A percentile compares a stretch with the other conserved stretches of the same genome.
These are phyloP conservation scores for Euryodendron excelsum DNA, from an alignment of 148 eudicot species.

Conservation along the genomic window DNA sequence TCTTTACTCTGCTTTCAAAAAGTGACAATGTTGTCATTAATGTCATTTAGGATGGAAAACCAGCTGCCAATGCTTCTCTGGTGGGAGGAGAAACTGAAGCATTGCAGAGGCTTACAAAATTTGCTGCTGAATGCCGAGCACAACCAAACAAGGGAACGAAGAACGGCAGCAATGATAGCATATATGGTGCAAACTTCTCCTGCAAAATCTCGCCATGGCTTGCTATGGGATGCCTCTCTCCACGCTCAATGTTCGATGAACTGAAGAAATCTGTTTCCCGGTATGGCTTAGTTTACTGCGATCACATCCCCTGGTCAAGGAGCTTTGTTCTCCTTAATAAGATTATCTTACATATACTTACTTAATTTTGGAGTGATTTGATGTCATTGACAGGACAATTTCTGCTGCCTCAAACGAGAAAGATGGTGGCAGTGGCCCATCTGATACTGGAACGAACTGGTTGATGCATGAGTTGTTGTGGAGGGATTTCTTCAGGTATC, in stretches of 20 bases:
- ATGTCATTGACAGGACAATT: slow-evolving; percentile 52
- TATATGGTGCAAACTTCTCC: slow-evolving; percentile 87
- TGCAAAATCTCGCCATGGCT: slow-evolving; percentile 97
- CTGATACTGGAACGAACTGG: slow-evolving; percentile 76
- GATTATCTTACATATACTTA: background rate
- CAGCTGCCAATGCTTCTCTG: slow-evolving; percentile 64
- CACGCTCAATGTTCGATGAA: slow-evolving; percentile 86
- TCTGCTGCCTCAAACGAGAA: slow-evolving; percentile 61
- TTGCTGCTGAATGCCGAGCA: slow-evolving; percentile 81
- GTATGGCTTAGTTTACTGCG: slow-evolving; percentile 26
- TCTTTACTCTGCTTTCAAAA: slow-evolving; percentile 1
- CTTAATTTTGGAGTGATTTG: background rate
- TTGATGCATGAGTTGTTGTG: slow-evolving; percentile 84
- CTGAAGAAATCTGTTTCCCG: slow-evolving; percentile 71
- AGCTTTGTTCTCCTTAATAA: background rate
- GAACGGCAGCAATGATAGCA: slow-evolving; percentile 47
- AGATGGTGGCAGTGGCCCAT: slow-evolving; percentile 54
- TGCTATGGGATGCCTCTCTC: slow-evolving; percentile 93
- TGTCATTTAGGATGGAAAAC: slow-evolving; percentile 62
- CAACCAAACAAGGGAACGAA: slow-evolving; percentile 66
- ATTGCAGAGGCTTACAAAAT: slow-evolving; percentile 69
- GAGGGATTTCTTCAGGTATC: slow-evolving; percentile 96
- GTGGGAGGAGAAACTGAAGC: slow-evolving; percentile 96
- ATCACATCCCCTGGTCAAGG: background rate
- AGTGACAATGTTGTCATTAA: slow-evolving; percentile 7